Evolutionary conservation across 192 early-diverging fungal species (phyloP).

Genomic region (Tieghemiomyces parasiticus): DNA sequence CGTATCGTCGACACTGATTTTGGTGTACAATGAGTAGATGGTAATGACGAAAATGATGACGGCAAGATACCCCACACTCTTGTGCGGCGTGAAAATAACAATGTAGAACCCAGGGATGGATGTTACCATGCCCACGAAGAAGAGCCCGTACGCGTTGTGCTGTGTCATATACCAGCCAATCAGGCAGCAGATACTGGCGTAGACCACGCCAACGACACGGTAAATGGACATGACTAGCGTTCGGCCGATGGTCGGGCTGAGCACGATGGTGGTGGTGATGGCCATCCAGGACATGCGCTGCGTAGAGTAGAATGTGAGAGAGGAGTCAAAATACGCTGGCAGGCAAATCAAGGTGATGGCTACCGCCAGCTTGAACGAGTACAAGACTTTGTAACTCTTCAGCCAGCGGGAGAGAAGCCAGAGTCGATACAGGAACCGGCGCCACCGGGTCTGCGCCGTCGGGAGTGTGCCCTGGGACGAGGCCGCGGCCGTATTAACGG

Average conservation of each 20-base stretch:
- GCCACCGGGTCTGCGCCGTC: background rate
- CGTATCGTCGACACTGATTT: background rate
- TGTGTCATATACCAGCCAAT: background rate
- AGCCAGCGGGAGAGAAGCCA: background rate
- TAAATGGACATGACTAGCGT: slow-evolving; percentile 3
- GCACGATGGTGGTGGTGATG: background rate
- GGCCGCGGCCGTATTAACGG: background rate
- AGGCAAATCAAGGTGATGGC: background rate
- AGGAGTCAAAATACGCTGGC: background rate
- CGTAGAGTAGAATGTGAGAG: background rate
- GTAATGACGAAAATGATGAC: background rate
- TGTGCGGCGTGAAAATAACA: slow-evolving; percentile 1
- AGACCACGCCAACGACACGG: background rate
- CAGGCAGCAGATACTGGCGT: background rate
- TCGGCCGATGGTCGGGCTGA: background rate
- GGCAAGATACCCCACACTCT: background rate
- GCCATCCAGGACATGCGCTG: background rate
- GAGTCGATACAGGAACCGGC: background rate
- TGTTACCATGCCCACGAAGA: background rate
- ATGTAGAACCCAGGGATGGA: background rate
- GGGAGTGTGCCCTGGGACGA: background rate
- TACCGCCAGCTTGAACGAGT: background rate
- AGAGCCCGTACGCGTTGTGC: background rate
- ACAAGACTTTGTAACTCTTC: background rate
- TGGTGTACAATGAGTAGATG: background rate